These are phyloP conservation scores for Taphrina pruni DNA, from an alignment of 1,139 yeast genomes.

Conservation along the genomic window DNA sequence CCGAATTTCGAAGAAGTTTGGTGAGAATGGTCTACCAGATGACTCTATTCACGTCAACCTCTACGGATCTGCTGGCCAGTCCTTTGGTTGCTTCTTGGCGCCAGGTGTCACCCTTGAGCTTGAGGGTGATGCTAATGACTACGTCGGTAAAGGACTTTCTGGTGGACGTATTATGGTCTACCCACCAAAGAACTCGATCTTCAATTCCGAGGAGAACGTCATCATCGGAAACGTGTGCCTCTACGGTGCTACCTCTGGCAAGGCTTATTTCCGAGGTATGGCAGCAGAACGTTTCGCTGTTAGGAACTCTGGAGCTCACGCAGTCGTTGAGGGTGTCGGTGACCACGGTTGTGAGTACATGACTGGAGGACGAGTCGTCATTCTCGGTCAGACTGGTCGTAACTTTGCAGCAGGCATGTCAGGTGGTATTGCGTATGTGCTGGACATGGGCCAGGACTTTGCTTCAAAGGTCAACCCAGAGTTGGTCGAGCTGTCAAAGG, in stretches of 20 bases:
- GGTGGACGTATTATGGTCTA: conserved; percentile 93
- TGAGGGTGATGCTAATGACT: conserved; percentile 97
- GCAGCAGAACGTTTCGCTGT: conserved; percentile 99
- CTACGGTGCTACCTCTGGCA: conserved; percentile 96
- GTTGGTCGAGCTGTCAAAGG: conserved; percentile 76
- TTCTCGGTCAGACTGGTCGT: conserved; percentile 88
- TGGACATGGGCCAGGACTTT: conserved; percentile 94
- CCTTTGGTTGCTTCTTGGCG: conserved; percentile 96
- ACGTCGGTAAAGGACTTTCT: conserved; percentile 95
- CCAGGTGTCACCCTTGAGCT: conserved; percentile 93
- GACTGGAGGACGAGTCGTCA: conserved; percentile 98
- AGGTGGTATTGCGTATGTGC: conserved; percentile 97
- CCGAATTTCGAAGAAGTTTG: conserved; percentile 89
- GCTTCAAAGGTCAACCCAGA: conserved; percentile 77
- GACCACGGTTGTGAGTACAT: conserved; percentile 99
- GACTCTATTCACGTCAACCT: conserved; percentile 94
- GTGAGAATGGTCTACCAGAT: conserved; percentile 91
- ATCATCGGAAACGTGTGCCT: conserved; percentile 96
- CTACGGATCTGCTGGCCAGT: conserved; percentile 95
- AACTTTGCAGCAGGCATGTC: conserved; percentile 99
- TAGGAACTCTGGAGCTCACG: conserved; percentile 96
- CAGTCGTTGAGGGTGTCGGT: conserved; percentile 96
- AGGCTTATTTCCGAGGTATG: conserved; percentile 92
- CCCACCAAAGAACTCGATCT: conserved; percentile 82
- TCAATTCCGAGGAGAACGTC: conserved; percentile 95